A percentile compares a stretch with the other conserved stretches of the same genome.
These are phyloP conservation scores for Trichoderma koningii DNA, from an alignment of 2,329 filamentous ascomycete species.

Conservation along the genomic window DNA sequence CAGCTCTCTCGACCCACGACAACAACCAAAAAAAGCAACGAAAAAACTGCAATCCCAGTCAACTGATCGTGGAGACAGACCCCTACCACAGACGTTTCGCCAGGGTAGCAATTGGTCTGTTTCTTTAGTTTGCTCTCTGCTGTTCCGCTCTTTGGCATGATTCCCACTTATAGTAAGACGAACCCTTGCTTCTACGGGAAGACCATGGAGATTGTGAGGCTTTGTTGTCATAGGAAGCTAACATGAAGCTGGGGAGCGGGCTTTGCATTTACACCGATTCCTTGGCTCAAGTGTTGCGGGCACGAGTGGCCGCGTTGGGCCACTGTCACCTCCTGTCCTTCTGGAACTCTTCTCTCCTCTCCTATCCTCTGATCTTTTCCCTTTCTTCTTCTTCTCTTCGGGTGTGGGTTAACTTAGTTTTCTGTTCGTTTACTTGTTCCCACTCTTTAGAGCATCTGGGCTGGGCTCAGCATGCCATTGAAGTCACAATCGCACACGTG, in stretches of 20 bases:
- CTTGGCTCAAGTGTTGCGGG: background rate
- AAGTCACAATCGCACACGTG: background rate
- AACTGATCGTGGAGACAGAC: background rate
- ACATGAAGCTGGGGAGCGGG: background rate
- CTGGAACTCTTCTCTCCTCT: background rate
- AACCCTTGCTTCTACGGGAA: background rate
- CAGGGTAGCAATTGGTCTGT: background rate
- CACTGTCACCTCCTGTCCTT: background rate
- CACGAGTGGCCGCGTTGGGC: background rate
- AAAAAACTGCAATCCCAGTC: background rate
- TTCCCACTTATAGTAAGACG: conserved; percentile 9
- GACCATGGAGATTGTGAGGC: background rate
- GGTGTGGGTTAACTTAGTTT: background rate
- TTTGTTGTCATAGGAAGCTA: background rate
- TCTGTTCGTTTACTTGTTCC: background rate
- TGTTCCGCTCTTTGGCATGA: background rate
- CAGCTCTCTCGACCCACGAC: background rate
- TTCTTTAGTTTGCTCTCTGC: background rate
- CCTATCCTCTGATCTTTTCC: background rate
- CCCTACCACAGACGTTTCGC: background rate
- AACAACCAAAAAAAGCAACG: background rate
- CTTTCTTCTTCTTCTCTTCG: background rate
- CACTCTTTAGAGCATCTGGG: background rate
- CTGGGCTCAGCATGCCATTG: conserved; percentile 7
- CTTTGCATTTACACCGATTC: background rate